These are phyloP conservation scores for Teunomyces gatunensis DNA, from an alignment of 805 yeast genomes.

Conservation along the genomic window DNA sequence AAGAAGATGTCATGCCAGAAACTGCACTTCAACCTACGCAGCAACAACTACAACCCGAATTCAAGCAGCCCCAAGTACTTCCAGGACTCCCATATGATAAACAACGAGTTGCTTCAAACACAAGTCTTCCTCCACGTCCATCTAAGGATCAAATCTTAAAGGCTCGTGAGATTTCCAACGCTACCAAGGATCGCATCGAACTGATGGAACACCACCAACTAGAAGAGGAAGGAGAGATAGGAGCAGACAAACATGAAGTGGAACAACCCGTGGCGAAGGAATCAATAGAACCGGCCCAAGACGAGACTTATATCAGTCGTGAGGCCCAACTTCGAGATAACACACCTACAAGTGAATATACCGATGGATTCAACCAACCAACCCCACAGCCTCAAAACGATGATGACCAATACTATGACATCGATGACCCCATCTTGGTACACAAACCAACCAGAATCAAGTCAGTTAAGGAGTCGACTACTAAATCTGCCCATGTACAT, in stretches of 20 bases:
- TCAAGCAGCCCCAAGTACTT: not conserved
- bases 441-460: constrained; percentile 31
- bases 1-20: not conserved
- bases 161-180: not conserved
- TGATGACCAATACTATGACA: constrained; percentile 35
- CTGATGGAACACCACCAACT: not conserved
- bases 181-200: not conserved
- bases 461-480: constrained; percentile 31
- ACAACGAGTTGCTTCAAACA: not conserved
- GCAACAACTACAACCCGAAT: not conserved
- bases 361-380: not conserved
- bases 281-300: not conserved
- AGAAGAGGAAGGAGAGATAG: not conserved
- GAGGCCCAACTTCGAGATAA: not conserved
- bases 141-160: constrained; percentile 1
- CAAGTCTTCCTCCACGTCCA: constrained; percentile 4
- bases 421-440: constrained; percentile 34
- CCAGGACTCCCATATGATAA: not conserved
- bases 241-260: not conserved
- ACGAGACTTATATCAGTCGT: not conserved
- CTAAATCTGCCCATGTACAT: constrained; percentile 12
- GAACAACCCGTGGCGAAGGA: not conserved
- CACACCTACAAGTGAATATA: not conserved
- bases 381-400: not conserved
- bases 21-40: not conserved